These are phyloP conservation scores for Jasminum sambac DNA, from an alignment of 257 asterid genomes.

Conservation along the genomic window DNA sequence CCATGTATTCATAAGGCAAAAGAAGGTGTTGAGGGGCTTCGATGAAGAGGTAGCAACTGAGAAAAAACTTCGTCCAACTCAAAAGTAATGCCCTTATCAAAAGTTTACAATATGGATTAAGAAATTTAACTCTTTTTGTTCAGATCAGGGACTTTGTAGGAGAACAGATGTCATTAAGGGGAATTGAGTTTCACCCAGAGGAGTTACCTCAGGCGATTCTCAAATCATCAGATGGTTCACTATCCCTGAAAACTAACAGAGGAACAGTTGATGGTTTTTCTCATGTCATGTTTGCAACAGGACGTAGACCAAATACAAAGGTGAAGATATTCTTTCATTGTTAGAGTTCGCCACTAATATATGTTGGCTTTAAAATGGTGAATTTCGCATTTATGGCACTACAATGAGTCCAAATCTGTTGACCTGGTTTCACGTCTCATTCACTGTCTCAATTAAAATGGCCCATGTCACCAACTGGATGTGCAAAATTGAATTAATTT, in stretches of 20 bases:
- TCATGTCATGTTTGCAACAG: conserved; percentile 96
- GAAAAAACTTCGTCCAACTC: conserved; percentile 14
- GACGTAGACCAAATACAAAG: conserved; percentile 83
- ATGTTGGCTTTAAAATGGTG: not conserved
- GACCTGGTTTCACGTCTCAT: too few species aligned
- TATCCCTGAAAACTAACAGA: conserved; percentile 80
- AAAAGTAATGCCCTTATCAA: conserved; percentile 16
- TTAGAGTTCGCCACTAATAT: not conserved
- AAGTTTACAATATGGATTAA: conserved; percentile 14
- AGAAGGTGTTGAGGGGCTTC: conserved; percentile 85
- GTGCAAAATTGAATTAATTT: too few species aligned
- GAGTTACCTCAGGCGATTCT: conserved; percentile 79
- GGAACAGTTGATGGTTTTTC: conserved; percentile 87
- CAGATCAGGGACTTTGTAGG: conserved; percentile 93
- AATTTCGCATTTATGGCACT: not conserved
- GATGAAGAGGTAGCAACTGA: conserved; percentile 76
- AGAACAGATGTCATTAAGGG: conserved; percentile 87
- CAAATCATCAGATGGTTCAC: conserved; percentile 77
- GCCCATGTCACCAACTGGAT: too few species aligned
- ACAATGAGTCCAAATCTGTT: too few species aligned
- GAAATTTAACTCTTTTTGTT: conserved; percentile 29
- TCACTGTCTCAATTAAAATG: too few species aligned
- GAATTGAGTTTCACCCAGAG: conserved; percentile 81
- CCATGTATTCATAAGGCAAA: conserved; percentile 93
- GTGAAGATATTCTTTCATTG: conserved; percentile 33